Base-by-base conservation (phyloP, 306 rosid genomes). In the Lithocarpus polystachyus region DNA sequence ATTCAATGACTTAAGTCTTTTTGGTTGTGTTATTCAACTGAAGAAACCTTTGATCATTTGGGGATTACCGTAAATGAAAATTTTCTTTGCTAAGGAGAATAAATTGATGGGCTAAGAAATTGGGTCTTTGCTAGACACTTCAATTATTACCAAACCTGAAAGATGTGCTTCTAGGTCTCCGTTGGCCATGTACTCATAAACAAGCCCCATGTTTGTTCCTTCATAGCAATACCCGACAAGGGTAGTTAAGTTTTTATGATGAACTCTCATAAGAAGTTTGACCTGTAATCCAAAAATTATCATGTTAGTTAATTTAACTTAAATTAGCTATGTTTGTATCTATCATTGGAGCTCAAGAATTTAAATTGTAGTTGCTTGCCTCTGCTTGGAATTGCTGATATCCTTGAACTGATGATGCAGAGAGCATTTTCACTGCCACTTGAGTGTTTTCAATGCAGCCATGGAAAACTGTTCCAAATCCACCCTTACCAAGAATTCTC, bases 381-480 rank as follows among this genome's bases (percentile, higher is more conserved):
- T 90, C 92, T 72, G 90, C 85, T 53, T 77, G 77, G 80, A 85
- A 90, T 73, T 88, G 88, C 28, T 85, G 79, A 74, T 81, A 80
- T 18, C 94, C 88, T 43, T 74, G 87, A 19, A 52, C 82, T 26
- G 92, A 71, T 11, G 89, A 68, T 26, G 75, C n/a, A 5, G 90
- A 84, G 68, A 86, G 88, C 75, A 86, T 72, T 85, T 90, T 90
- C 5, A 86, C 83, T 72, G 94, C 94, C 17, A 90, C 93, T 78
- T 80, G 77, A 80, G 71, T 77, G 52, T 77, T 82, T 6, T 83
- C 88, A 33, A 82, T 37, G 40, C 65, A 59, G 22, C 93, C 93
- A 68, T 87, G 77, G 75, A 76, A 89, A 48, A 87, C 93, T 15
- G 45, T 65, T 61, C 91, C 93, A 72, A 83, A 87, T 73, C 89